These are phyloP conservation scores for Salisapilia sapeloensis DNA, from an alignment of 352 stramenopile genomes.

Conservation along the genomic window DNA sequence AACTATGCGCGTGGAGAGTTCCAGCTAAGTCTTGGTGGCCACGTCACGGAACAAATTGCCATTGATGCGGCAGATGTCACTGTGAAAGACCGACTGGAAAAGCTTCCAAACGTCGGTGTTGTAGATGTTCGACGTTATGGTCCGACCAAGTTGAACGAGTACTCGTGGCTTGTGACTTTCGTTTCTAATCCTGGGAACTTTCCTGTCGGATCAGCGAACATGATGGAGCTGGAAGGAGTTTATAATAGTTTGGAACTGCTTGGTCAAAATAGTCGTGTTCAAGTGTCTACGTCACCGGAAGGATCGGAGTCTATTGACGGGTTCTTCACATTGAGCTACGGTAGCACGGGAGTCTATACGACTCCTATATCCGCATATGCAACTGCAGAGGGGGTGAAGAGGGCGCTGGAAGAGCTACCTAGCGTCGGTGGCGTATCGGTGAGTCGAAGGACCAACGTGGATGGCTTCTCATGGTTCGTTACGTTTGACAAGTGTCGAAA, in stretches of 20 bases:
- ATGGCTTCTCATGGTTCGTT: constrained; percentile 82
- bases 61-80: constrained; percentile 87
- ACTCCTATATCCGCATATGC: constrained; percentile 35
- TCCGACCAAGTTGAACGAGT: constrained; percentile 80
- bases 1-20: constrained; percentile 86
- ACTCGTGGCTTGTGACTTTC: constrained; percentile 91
- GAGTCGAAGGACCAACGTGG: constrained; percentile 20
- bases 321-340: constrained; percentile 34
- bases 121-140: constrained; percentile 73
- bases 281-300: constrained; percentile 12
- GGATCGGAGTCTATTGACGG: constrained; percentile 46
- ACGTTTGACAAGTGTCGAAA: constrained; percentile 77
- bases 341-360: constrained; percentile 12
- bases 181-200: constrained; percentile 85
- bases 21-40: constrained; percentile 69
- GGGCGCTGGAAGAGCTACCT: constrained; percentile 21
- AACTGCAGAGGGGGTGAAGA: constrained; percentile 14
- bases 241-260: constrained; percentile 20
- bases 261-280: constrained; percentile 21
- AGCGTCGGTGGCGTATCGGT: constrained; percentile 52
- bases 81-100: constrained; percentile 82
- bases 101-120: constrained; percentile 85
- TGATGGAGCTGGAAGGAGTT: constrained; percentile 14
- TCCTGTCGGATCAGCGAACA: constrained; percentile 55
- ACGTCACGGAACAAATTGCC: constrained; percentile 77